These are phyloP conservation scores for Kazachstania taianensis DNA, from an alignment of 805 yeast genomes.

Conservation along the genomic window DNA sequence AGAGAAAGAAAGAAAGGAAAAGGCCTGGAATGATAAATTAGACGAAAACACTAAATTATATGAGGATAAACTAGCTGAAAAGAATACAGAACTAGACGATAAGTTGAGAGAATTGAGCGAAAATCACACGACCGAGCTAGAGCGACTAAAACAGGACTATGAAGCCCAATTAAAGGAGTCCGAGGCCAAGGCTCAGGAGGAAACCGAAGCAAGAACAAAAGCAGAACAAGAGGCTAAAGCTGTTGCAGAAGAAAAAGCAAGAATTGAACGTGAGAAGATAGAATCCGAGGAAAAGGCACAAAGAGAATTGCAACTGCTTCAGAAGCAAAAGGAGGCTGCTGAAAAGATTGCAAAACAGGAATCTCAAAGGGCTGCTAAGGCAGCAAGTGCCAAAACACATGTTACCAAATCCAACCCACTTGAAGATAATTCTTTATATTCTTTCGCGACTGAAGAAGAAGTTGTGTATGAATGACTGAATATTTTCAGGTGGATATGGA, in stretches of 20 bases:
- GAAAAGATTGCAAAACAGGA: not conserved
- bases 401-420: not conserved
- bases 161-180: slow-evolving; percentile 12
- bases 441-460: slow-evolving; percentile 46
- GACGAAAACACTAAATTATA: slow-evolving; percentile 20
- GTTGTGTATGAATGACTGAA: slow-evolving; percentile 17
- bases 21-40: slow-evolving; percentile 17
- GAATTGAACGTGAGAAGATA: slow-evolving; percentile 11
- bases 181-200: slow-evolving; percentile 5
- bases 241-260: not conserved
- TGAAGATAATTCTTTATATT: slow-evolving; percentile 4
- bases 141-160: slow-evolving; percentile 13
- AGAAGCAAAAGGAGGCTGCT: not conserved
- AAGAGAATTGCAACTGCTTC: slow-evolving; percentile 1
- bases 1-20: slow-evolving; percentile 21
- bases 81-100: slow-evolving; percentile 18
- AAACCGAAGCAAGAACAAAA: too few species aligned
- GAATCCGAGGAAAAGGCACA: slow-evolving; percentile 18
- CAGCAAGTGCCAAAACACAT: slow-evolving; percentile 4
- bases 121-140: slow-evolving; percentile 18
- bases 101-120: slow-evolving; percentile 11
- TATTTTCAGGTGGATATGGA: too few species aligned
- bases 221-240: slow-evolving; percentile 1
- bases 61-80: slow-evolving; percentile 16
- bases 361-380: slow-evolving; percentile 1